phyloP scores from a whole-genome alignment of 192 early-diverging fungal genomes.

The Kickxella alabastrina region DNA sequence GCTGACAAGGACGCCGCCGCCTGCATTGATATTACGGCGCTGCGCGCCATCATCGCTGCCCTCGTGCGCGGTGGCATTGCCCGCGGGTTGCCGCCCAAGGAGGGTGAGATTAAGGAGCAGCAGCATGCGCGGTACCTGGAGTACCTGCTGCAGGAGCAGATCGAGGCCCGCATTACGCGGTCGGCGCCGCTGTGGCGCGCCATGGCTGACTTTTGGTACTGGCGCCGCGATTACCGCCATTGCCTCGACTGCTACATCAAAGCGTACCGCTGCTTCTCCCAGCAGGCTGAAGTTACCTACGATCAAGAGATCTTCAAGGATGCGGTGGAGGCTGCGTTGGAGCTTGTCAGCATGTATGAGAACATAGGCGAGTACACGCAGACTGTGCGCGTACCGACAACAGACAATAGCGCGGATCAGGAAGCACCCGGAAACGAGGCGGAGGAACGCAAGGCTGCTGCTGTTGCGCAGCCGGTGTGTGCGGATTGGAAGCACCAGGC shows the following conservation, averaged over 20 bases:
- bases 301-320: conserved; percentile 67
- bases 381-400: conserved; percentile 26
- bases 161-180: conserved; percentile 72
- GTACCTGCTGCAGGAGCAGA: conserved; percentile 61
- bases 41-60: conserved; percentile 68
- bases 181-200: conserved; percentile 72
- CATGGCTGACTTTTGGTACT: conserved; percentile 74
- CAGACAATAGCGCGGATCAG: conserved; percentile 25
- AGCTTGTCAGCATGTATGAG: conserved; percentile 74
- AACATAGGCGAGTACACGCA: conserved; percentile 62
- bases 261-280: conserved; percentile 76
- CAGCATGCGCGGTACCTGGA: conserved; percentile 47
- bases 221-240: conserved; percentile 57
- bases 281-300: conserved; percentile 72
- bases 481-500: conserved; percentile 89
- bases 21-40: conserved; percentile 77
- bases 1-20: conserved; percentile 65
- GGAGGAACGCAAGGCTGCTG: conserved; percentile 30
- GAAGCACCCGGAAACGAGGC: conserved; percentile 22
- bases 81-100: conserved; percentile 20
- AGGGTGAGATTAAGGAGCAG: conserved; percentile 50
- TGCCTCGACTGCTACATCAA: conserved; percentile 77
- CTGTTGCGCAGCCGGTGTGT: conserved; percentile 57
- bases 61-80: conserved; percentile 50
- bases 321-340: conserved; percentile 65